Evolutionary conservation across 768 basidiomycete genomes (phyloP), one percentile per base, ranked within the genome.

Genomic region (Tulasnella sp.): DNA sequence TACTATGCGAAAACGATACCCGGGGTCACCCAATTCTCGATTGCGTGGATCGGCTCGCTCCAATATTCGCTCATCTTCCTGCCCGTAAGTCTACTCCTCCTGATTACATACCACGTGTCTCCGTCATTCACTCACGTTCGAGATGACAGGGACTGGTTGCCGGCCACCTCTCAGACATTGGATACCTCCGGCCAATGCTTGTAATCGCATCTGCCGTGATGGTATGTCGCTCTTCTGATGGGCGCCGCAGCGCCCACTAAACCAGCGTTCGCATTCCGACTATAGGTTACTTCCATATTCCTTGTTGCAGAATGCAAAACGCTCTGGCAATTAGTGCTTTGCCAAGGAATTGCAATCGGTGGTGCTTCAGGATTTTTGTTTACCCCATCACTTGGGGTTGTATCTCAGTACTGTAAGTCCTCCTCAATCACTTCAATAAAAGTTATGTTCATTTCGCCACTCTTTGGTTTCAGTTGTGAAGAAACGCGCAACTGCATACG

Each of bases 11-110:
- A 48, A 38, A 62, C 44, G 36, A 48, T 76, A 38, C 38, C 44
- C 19, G 75, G 48, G 27, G 75, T 38, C 27, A 56, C n/a, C 38
- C 75, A 76, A 19, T 76, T 39, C 27, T 38, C 42, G 7, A 78
- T 62, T 27, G 77, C 77, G 16, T 78, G 77, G 77, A 78, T 78
- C 27, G 77, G 77, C 75, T 78, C 77, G 18, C 39, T 78, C 24
- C 58, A 78, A 44, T 78, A 78, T 44, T 62, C 58, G 2, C 77
- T 78, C 19, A 48, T 78, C 40, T 78, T 78, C 68, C 72, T 78
- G 24, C 77, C 77, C 34, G 77, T 78, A 3, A 62, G 77, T 39
- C 3, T 9, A 21, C 38, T 31, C 21, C 38, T 21, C 16, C 5
- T 44, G 27, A 27, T 3, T 71, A 5, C 1, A 68, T 10, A 14